Evolutionary conservation across 805 yeast species (phyloP), one percentile per base, ranked within the genome.

Genomic region (Babjeviella inositovora): DNA sequence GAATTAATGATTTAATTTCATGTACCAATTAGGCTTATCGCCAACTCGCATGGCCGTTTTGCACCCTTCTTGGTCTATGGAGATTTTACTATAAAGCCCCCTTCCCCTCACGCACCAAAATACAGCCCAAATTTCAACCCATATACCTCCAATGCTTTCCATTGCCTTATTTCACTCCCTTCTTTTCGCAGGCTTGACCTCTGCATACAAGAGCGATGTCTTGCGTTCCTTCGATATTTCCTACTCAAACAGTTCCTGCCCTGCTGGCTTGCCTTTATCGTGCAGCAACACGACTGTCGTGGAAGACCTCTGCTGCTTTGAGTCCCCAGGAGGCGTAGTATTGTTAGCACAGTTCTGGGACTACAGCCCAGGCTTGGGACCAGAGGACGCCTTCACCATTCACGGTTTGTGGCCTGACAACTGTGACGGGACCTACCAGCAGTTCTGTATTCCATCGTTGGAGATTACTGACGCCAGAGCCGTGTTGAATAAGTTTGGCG

Each of bases 331-430:
- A 22, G 96, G 96, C 5, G 58, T 81, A 9, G 53, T 85, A 17
- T 47, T 85, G 24, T 77, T 69, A 41, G 79, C 96, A 0, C 97
- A 85, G 42, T 84, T 85, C 50, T 85, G 96, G 96, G 93, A 85
- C 47, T 77, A 75, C 40, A 48, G 54, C 29, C 85, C 90, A 1
- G 63, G 80, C 1, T 53, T 69, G 23, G 90, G 90, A 5, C 80
- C 81, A 2, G 51, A 60, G 18, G 68, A 77, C 25, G 48, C 62
- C 29, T 82, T 77, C 51, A 81, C 93, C 2, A 47, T 77, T 17
- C 94, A 81, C 43, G 94, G 94, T 0, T 48, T 80, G 24, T 81
- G 94, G 94, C 82, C 87, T 13, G 93, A 81, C 45, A 63, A 66
- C 34, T 85, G 96, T 53, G 72, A 69, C 42, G 95, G 95, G 2